Percentiles rank a stretch among this genome's conserved stretches.
These are phyloP conservation scores for Escallonia rubra DNA, from an alignment of 129 eudicot genomes.

Conservation along the genomic window DNA sequence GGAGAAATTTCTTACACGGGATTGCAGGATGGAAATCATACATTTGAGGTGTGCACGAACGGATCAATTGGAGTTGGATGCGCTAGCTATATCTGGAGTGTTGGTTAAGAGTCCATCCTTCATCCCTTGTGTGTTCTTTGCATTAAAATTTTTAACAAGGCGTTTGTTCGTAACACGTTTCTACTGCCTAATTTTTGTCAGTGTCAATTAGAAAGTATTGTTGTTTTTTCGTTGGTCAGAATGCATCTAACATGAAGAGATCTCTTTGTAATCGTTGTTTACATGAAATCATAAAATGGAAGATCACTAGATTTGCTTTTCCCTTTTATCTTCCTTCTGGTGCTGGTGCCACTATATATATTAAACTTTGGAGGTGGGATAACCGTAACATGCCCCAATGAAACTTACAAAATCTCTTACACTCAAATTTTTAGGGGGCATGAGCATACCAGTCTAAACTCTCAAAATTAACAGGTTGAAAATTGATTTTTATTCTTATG, in stretches of 20 bases:
- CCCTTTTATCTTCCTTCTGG: too few relatives aligned
- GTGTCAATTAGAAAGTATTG: background rate
- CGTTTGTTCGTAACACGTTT: background rate
- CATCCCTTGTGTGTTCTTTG: constrained; percentile 1
- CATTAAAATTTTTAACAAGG: background rate
- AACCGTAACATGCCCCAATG: too few relatives aligned
- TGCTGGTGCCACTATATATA: too few relatives aligned
- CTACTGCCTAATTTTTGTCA: background rate
- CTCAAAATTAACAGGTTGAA: too few relatives aligned
- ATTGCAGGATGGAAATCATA: constrained; percentile 73
- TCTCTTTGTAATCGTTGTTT: background rate
- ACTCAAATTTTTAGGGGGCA: too few relatives aligned
- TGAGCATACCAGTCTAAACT: too few relatives aligned
- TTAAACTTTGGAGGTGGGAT: too few relatives aligned
- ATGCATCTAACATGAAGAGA: constrained; percentile 3
- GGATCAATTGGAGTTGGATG: constrained; percentile 50
- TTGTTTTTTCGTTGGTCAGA: background rate
- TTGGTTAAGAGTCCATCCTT: constrained; percentile 54
- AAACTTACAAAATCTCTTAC: too few relatives aligned
- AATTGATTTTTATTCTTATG: too few relatives aligned
- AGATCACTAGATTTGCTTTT: too few relatives aligned
- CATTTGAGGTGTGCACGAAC: constrained; percentile 62
- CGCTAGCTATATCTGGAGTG: constrained; percentile 72
- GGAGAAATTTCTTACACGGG: constrained; percentile 46
- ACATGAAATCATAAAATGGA: background rate